Base-by-base conservation (phyloP, 2,329 filamentous ascomycete species). In the Botryosphaeria dothidea region DNA sequence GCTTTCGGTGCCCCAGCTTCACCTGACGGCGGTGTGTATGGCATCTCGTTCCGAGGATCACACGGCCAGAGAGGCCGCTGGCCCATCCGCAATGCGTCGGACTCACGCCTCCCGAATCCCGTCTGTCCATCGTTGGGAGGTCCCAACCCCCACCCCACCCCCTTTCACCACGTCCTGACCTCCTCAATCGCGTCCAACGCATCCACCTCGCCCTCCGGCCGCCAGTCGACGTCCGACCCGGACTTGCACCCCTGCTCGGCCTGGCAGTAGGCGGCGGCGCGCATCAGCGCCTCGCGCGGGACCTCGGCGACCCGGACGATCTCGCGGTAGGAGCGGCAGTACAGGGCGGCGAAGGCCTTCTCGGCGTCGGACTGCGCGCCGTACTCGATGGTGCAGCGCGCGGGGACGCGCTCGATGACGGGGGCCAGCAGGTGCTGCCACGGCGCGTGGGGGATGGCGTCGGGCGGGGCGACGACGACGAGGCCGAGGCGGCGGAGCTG, bases 351-450 rank as follows among this genome's bases (percentile, higher is more conserved):
- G 23, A 38, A 63, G 2, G 1, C 9, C 60, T 43, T 52, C 46
- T 62, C 60, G 0, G 2, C 31, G 7, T 21, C 31, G 3, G 29
- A 19, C 6, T 2, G 8, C 38, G 34, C 17, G 31, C 45, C 63
- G 6, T 41, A 65, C 34, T 43, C 31, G 1, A 65, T 29, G 21
- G 8, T n/a, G 54, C 63, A 65, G 5, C 7, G 2, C 2, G 23
- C 6, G 11, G 63, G 63, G 9, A 65, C 36, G 45, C 63, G 63
- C 46, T 65, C 63, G 31, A 65, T 41, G 13, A 65, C 25, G 34
- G 27, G 21, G 9, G 31, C 36, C 17, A 65, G 19, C 17, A 65
- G 54, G 23, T 19, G 19, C 4, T 45, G 41, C 52, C 54, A 61
- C 15, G 9, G 23, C 27, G 21, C 19, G 23, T 21, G 25, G 9